Evolutionary conservation across 129 eudicot species (phyloP).

Genomic region (Centella asiatica): DNA sequence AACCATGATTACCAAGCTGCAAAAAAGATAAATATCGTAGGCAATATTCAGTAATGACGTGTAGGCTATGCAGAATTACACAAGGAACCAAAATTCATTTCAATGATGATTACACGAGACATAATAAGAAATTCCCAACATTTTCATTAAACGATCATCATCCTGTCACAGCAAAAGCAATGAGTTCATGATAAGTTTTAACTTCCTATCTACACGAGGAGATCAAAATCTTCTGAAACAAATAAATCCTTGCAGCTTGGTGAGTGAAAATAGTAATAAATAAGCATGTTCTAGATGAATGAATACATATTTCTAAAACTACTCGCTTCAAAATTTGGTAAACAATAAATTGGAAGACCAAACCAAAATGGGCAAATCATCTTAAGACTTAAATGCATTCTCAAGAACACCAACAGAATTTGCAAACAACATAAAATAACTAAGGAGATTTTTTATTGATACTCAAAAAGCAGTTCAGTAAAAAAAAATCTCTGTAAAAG

Average conservation of each 20-base stretch:
- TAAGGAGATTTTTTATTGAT: background rate
- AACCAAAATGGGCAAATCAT: too few relatives aligned
- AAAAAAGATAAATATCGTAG: slow-evolving; percentile 6
- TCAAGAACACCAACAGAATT: background rate
- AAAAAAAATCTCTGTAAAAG: too few relatives aligned
- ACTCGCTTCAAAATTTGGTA: too few relatives aligned
- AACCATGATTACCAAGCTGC: slow-evolving; percentile 85
- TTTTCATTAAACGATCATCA: background rate
- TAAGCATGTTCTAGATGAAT: too few relatives aligned
- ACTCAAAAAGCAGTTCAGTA: too few relatives aligned
- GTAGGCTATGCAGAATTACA: background rate
- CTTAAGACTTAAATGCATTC: background rate
- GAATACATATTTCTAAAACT: too few relatives aligned
- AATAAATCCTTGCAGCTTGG: too few relatives aligned
- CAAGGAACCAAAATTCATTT: background rate
- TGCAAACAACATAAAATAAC: background rate
- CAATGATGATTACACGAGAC: background rate
- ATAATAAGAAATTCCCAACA: background rate
- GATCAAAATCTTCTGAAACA: background rate
- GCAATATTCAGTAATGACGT: background rate
- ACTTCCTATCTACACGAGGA: background rate
- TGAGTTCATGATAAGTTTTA: too few relatives aligned
- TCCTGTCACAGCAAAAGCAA: too few relatives aligned
- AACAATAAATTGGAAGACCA: too few relatives aligned
- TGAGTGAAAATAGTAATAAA: too few relatives aligned